Conservation (phyloP, 208 protist species). For the Leishmania amazonensis region DNA sequence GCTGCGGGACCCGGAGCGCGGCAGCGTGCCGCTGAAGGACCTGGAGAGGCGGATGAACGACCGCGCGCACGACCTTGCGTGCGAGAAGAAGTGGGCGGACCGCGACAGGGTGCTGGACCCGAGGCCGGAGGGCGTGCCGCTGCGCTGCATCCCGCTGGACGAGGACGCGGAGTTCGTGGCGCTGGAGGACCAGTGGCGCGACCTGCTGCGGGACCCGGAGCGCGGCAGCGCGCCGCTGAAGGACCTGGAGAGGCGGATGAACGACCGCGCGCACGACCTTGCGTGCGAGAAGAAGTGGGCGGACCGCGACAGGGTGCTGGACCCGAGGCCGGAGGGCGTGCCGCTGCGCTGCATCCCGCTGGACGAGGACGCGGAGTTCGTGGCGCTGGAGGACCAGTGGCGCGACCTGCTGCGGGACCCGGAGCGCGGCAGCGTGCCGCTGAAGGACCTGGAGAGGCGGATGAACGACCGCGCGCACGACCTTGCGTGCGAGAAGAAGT, state of each 20-base stretch:
- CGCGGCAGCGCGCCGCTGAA: not conserved
- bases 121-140: slow-evolving; percentile 51
- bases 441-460: slow-evolving; percentile 34
- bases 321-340: slow-evolving; percentile 50
- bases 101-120: slow-evolving; percentile 42
- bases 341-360: slow-evolving; percentile 37
- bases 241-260: slow-evolving; percentile 37
- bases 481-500: slow-evolving; percentile 6
- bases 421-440: slow-evolving; percentile 22
- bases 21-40: slow-evolving; percentile 10
- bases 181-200: slow-evolving; percentile 31
- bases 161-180: slow-evolving; percentile 34
- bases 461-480: not conserved
- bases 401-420: slow-evolving; percentile 4
- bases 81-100: slow-evolving; percentile 19
- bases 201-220: slow-evolving; percentile 6
- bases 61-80: not conserved
- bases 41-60: slow-evolving; percentile 45
- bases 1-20: slow-evolving; percentile 29
- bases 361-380: slow-evolving; percentile 41
- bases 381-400: slow-evolving; percentile 27
- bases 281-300: slow-evolving; percentile 40
- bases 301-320: slow-evolving; percentile 45
- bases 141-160: slow-evolving; percentile 39
- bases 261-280: slow-evolving; percentile 47